Conservation (phyloP, 2,329 filamentous ascomycete species). For the Podosphaera aphanis region DNA sequence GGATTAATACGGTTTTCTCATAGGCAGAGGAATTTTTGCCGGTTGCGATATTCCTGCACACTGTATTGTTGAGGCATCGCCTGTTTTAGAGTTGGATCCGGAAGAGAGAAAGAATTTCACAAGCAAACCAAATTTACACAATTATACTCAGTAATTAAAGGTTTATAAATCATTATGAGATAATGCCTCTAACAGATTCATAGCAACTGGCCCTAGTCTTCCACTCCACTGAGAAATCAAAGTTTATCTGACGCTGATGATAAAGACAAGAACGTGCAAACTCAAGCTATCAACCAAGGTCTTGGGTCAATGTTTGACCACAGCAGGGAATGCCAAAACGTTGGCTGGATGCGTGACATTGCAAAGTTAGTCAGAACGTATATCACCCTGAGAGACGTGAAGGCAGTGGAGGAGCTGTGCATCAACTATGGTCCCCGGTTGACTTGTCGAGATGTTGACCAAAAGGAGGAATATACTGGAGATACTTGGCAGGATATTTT, state of each 20-base stretch:
- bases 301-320: constrained; percentile 37
- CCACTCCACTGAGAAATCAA: constrained; percentile 8
- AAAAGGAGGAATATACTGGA: constrained; percentile 6
- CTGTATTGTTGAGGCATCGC: constrained; percentile 27
- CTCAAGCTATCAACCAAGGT: constrained; percentile 29
- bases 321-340: constrained; percentile 25
- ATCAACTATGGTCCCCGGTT: constrained; percentile 18
- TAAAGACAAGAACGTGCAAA: constrained; percentile 12
- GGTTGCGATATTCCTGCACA: constrained; percentile 21
- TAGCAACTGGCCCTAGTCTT: constrained; percentile 15
- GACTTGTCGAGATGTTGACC: constrained; percentile 17
- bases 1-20: background rate
- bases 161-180: no score
- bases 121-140: constrained; percentile 25
- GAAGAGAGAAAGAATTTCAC: constrained; percentile 25
- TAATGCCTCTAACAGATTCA: background rate
- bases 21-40: constrained; percentile 30
- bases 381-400: constrained; percentile 24
- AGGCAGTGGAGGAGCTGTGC: constrained; percentile 29
- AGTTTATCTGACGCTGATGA: constrained; percentile 3
- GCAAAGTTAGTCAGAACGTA: constrained; percentile 24
- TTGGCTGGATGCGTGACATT: constrained; percentile 29
- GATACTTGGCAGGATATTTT: constrained; percentile 12
- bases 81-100: constrained; percentile 25
- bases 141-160: constrained; percentile 29